Evolutionary conservation across 176 grass and related monocot genomes (phyloP).

Genomic region (Ananas comosus): DNA sequence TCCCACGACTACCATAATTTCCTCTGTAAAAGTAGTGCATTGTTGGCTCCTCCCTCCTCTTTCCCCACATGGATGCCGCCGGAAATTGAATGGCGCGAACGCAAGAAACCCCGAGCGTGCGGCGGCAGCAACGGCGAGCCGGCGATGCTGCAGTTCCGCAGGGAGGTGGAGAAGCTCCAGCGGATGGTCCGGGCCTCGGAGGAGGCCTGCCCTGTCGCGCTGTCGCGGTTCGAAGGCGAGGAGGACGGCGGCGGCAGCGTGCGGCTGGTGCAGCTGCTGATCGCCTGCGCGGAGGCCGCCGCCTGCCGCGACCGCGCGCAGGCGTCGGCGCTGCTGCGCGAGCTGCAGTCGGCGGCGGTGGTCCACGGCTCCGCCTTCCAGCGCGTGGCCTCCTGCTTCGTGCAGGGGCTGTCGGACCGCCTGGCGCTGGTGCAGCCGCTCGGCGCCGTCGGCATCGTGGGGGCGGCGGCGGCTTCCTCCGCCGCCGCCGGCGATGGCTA

Average conservation of each 20-base stretch:
- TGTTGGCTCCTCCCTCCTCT: too few species aligned
- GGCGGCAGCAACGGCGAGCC: too few species aligned
- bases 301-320: constrained; percentile 61
- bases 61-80: too few species aligned
- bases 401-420: constrained; percentile 50
- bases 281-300: constrained; percentile 69
- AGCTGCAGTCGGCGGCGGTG: constrained; percentile 37
- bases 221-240: neutral
- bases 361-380: constrained; percentile 64
- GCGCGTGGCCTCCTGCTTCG: constrained; percentile 66
- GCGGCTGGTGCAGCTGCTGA: constrained; percentile 53
- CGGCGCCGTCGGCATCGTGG: constrained; percentile 15
- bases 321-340: constrained; percentile 35
- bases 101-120: too few species aligned
- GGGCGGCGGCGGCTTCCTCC: neutral
- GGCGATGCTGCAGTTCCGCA: too few species aligned
- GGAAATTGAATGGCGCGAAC: too few species aligned
- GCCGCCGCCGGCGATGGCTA: constrained; percentile 8
- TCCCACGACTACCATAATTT: too few species aligned
- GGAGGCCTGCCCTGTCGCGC: too few species aligned
- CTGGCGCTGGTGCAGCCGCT: constrained; percentile 43
- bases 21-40: too few species aligned
- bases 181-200: too few species aligned
- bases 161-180: too few species aligned
- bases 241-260: constrained; percentile 26